These are phyloP conservation scores for Calocera cornea DNA, from an alignment of 768 basidiomycete species.

Conservation along the genomic window DNA sequence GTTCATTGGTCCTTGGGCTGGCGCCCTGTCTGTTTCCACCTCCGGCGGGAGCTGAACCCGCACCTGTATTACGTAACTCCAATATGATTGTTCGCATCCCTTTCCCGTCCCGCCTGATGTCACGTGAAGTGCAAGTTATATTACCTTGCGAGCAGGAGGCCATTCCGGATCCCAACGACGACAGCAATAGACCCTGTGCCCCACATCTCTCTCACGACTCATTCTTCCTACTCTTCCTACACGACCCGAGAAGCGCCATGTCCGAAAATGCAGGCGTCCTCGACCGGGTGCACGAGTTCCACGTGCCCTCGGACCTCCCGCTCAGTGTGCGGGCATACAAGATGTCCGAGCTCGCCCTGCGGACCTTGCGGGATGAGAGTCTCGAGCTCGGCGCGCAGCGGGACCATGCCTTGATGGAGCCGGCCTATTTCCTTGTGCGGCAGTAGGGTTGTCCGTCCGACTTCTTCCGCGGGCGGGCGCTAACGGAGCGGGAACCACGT, in stretches of 20 bases:
- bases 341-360: not conserved
- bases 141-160: not conserved
- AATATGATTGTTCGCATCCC: slow-evolving; percentile 1
- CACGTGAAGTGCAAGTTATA: not conserved
- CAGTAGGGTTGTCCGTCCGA: not conserved
- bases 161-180: not conserved
- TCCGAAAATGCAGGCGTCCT: not conserved
- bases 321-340: not conserved
- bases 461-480: not conserved
- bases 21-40: not conserved
- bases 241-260: not conserved
- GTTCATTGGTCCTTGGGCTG: not conserved
- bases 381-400: not conserved
- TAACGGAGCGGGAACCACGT: not conserved
- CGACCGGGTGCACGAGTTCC: not conserved
- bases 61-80: slow-evolving; percentile 1
- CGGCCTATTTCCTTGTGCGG: not conserved
- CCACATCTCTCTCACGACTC: not conserved
- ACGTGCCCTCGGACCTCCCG: not conserved
- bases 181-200: not conserved
- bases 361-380: not conserved
- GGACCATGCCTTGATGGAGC: not conserved
- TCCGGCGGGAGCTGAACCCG: not conserved
- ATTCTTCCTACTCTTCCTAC: not conserved
- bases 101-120: not conserved